Evolutionary conservation across 192 early-diverging fungal genomes (phyloP), one percentile per base, ranked within the genome.

Genomic region (Rhizoclosmatium sp.): DNA sequence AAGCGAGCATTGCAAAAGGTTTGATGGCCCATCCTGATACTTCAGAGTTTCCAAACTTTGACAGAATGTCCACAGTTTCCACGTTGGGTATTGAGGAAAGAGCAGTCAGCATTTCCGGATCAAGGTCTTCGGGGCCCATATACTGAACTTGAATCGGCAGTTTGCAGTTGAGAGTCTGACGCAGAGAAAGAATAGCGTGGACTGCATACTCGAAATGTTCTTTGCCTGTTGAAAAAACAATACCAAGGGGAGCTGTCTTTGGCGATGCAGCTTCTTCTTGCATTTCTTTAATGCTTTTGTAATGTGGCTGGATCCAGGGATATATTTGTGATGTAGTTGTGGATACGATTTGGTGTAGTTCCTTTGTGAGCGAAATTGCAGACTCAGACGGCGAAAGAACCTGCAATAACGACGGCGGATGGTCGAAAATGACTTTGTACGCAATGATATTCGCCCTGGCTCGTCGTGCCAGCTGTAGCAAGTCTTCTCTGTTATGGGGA

Each of bases 1-100:
- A 86, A 0, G 87, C 88, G 42, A 94, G 60, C 62, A 94, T 83
- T 0, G 92, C 89, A 89, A 88, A 93, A 0, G 93, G 90, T 70
- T 93, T 94, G 64, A 92, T 82, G 3, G 88, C 82, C 92, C 92
- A 93, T n/a, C 91, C 91, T 2, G 41, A 46, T 16, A 68, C 2
- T 0, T 47, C 42, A 47, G 14, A 45, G 16, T 31, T 23, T 16
- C 59, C 73, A 47, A 68, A 62, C 23, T 62, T 62, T 23, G 7
- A 19, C 7, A 62, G 23, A 62, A 62, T 62, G 21, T 68, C 65
- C 65, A 68, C 40, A 4, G 65, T 47, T 21, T 39, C 44, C 16
- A 68, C 65, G 5, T 42, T 42, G 3, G 65, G 65, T 16, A 68
- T 68, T 10, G 65, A 46, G 5, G 23, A 3, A 7, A 68, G 44